phyloP scores from a whole-genome alignment of 148 eudicot genomes.

The Diospyros kaki region DNA sequence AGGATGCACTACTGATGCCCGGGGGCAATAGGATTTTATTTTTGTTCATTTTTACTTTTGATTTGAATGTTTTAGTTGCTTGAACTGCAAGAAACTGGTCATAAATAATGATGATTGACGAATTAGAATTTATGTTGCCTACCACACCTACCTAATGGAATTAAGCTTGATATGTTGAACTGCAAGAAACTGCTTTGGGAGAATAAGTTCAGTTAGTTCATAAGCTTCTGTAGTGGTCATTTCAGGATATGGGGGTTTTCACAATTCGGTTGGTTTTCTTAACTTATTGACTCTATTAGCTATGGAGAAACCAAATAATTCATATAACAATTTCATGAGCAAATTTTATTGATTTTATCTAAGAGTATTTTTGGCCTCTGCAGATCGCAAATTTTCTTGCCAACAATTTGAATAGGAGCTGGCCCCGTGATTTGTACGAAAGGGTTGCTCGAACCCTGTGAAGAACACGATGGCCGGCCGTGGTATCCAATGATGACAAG shows the following conservation, averaged over 20 bases:
- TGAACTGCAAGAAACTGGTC: background rate
- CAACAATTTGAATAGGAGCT: constrained; percentile 73
- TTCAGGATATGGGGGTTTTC: background rate
- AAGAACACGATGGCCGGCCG: constrained; percentile 12
- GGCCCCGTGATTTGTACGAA: constrained; percentile 89
- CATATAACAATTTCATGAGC: background rate
- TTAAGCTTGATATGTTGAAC: no score
- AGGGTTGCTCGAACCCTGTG: constrained; percentile 81
- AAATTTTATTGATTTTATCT: background rate
- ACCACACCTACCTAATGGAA: no score
- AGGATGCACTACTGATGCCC: no score
- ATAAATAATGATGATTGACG: no score
- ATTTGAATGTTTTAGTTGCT: constrained; percentile 1
- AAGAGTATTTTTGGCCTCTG: constrained; percentile 8
- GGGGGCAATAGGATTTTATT: background rate
- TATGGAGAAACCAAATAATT: background rate
- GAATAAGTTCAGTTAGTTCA: background rate
- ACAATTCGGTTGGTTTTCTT: background rate
- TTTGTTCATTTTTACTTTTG: background rate
- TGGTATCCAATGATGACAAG: background rate
- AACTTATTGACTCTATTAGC: background rate
- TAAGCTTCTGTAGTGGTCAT: background rate
- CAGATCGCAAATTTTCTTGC: constrained; percentile 96
- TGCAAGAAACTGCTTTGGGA: background rate
- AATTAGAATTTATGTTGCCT: no score